phyloP scores from a whole-genome alignment of 2,329 filamentous ascomycete species.

The Parascedosporium putredinis region DNA sequence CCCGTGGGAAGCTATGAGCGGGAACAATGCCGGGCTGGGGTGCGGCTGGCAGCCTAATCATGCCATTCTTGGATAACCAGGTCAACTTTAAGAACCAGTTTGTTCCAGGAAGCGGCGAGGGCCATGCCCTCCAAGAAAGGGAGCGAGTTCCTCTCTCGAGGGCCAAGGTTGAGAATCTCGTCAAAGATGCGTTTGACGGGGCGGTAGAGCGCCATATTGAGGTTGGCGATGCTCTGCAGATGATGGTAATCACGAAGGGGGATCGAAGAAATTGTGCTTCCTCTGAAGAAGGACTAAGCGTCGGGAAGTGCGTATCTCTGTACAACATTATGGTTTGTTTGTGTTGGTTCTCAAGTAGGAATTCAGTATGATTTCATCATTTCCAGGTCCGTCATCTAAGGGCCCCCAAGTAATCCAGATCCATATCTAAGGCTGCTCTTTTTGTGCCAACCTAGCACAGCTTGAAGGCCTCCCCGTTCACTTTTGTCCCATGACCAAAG shows the following conservation, averaged over 20 bases:
- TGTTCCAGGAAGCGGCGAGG: constrained; percentile 72
- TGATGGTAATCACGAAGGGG: constrained; percentile 86
- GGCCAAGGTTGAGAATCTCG: constrained; percentile 69
- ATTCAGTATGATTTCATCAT: neutral
- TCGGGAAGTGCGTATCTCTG: neutral
- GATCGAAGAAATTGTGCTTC: constrained; percentile 73
- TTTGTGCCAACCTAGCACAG: neutral
- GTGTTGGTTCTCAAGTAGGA: neutral
- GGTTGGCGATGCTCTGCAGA: constrained; percentile 92
- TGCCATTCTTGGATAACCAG: constrained; percentile 98
- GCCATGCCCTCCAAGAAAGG: constrained; percentile 67
- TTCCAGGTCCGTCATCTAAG: neutral
- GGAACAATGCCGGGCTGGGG: constrained; percentile 93
- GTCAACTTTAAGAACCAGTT: constrained; percentile 99
- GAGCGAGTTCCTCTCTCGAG: constrained; percentile 60
- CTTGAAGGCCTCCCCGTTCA: too few species aligned
- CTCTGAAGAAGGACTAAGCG: constrained; percentile 79
- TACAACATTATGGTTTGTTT: constrained; percentile 2
- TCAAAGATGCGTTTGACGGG: constrained; percentile 96
- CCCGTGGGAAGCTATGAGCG: constrained; percentile 96
- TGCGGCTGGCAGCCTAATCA: constrained; percentile 87
- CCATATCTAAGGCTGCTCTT: neutral
- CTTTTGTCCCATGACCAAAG: too few species aligned
- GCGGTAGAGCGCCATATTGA: constrained; percentile 98
- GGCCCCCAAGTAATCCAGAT: neutral